phyloP scores from a whole-genome alignment of 1,284 basidiomycete genomes.

The Mycena sp. region DNA sequence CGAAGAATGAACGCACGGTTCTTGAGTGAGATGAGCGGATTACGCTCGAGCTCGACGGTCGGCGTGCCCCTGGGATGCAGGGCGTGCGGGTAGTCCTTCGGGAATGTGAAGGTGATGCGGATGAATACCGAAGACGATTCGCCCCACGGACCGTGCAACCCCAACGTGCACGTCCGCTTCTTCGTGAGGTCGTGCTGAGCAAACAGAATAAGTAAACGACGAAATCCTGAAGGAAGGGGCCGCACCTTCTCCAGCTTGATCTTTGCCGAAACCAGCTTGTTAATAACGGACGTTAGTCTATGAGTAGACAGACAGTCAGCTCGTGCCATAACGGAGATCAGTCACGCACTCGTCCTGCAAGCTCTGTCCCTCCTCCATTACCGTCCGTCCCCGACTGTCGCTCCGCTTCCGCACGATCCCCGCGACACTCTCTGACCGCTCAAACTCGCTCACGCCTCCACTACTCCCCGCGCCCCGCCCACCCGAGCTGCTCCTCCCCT shows the following conservation, averaged over 20 bases:
- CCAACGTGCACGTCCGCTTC: slow-evolving; percentile 85
- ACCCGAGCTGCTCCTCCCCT: slow-evolving; percentile 55
- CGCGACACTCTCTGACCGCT: slow-evolving; percentile 27
- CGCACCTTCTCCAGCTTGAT: slow-evolving; percentile 87
- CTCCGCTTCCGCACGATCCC: slow-evolving; percentile 47
- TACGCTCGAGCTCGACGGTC: slow-evolving; percentile 84
- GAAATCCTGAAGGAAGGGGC: slow-evolving; percentile 7
- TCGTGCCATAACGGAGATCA: background rate
- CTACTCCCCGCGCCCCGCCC: slow-evolving; percentile 52
- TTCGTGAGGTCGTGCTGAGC: slow-evolving; percentile 82
- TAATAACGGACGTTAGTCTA: slow-evolving; percentile 83
- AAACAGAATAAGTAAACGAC: slow-evolving; percentile 7
- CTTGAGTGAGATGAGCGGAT: slow-evolving; percentile 80
- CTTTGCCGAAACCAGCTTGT: slow-evolving; percentile 74
- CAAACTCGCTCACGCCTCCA: slow-evolving; percentile 37
- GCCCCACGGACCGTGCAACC: slow-evolving; percentile 92
- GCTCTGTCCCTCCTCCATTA: slow-evolving; percentile 45
- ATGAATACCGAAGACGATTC: slow-evolving; percentile 83
- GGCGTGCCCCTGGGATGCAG: slow-evolving; percentile 73
- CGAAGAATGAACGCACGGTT: slow-evolving; percentile 81
- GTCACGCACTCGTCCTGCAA: slow-evolving; percentile 81
- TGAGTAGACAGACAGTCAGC: background rate
- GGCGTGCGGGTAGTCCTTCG: slow-evolving; percentile 80
- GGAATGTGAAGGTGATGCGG: slow-evolving; percentile 91
- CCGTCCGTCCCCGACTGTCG: slow-evolving; percentile 50